A percentile compares a stretch with the other conserved stretches of the same genome.
phyloP scores from a whole-genome alignment of 192 early-diverging fungal species.

The Backusella psychrophila region DNA sequence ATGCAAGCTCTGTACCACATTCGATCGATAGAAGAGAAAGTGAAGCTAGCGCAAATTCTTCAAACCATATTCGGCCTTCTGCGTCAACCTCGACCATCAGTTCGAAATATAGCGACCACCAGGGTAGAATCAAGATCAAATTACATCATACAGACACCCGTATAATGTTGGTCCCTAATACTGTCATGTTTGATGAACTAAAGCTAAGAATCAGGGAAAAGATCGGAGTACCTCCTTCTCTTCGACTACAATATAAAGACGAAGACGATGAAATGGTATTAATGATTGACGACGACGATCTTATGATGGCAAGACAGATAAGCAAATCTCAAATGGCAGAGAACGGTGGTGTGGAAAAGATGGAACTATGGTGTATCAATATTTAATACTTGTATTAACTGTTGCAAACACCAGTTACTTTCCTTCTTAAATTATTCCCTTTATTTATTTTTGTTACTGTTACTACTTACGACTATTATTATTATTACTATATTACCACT shows the following conservation, averaged over 20 bases:
- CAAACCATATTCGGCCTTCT: not conserved
- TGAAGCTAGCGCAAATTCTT: not conserved
- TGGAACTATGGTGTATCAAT: constrained; percentile 57
- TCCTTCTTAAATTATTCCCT: not conserved
- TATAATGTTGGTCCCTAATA: constrained; percentile 53
- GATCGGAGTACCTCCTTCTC: constrained; percentile 41
- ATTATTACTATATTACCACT: not conserved
- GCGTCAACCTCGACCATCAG: constrained; percentile 10
- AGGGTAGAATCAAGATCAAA: constrained; percentile 55
- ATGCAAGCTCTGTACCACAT: not conserved
- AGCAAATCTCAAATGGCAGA: constrained; percentile 43
- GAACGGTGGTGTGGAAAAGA: constrained; percentile 45
- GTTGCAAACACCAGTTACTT: not conserved
- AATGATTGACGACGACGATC: constrained; percentile 91
- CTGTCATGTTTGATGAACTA: constrained; percentile 52
- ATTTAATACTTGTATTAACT: not conserved
- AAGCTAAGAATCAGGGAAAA: constrained; percentile 54
- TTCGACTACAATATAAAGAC: constrained; percentile 81
- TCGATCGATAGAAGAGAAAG: constrained; percentile 3
- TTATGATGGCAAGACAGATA: constrained; percentile 65
- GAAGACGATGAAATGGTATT: constrained; percentile 81
- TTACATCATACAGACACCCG: constrained; percentile 65
- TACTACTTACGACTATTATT: not conserved
- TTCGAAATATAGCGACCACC: not conserved
- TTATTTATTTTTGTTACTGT: not conserved